phyloP scores from a whole-genome alignment of 2,329 filamentous ascomycete genomes.

The Acephala macrosclerotiorum region DNA sequence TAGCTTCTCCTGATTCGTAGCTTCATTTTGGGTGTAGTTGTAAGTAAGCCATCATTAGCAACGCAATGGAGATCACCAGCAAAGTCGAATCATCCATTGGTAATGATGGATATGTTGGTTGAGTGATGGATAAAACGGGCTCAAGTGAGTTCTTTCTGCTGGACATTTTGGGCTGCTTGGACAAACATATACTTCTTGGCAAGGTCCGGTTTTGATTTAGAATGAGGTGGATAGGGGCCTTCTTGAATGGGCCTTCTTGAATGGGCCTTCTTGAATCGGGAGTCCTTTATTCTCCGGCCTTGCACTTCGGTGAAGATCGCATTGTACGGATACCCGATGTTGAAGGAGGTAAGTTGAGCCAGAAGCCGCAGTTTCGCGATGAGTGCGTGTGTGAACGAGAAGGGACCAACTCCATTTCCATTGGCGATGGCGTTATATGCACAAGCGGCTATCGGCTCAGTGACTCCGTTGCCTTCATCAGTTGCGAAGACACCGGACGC shows the following conservation, averaged over 20 bases:
- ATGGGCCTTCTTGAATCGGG: not conserved
- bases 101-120: not conserved
- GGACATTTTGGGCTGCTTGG: not conserved
- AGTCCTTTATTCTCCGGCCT: not conserved
- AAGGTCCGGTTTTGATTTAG: not conserved
- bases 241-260: not conserved
- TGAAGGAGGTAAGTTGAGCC: slow-evolving; percentile 2
- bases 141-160: not conserved
- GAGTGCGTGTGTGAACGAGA: slow-evolving; percentile 21
- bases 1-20: too few species aligned
- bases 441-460: slow-evolving; percentile 23
- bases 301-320: slow-evolving; percentile 13
- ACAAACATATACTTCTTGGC: not conserved
- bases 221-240: not conserved
- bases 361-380: slow-evolving; percentile 14
- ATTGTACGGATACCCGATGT: slow-evolving; percentile 16
- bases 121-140: not conserved
- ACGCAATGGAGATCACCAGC: too few species aligned
- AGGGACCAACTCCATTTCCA: slow-evolving; percentile 16
- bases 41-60: too few species aligned
- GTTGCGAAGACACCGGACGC: slow-evolving; percentile 1
- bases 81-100: not conserved
- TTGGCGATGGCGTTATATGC: slow-evolving; percentile 12
- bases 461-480: slow-evolving; percentile 24
- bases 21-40: too few species aligned